Percentiles rank a stretch among this genome's conserved stretches.
Conservation (phyloP, 2,329 filamentous ascomycete genomes). For the Aureobasidium melanogenum region DNA sequence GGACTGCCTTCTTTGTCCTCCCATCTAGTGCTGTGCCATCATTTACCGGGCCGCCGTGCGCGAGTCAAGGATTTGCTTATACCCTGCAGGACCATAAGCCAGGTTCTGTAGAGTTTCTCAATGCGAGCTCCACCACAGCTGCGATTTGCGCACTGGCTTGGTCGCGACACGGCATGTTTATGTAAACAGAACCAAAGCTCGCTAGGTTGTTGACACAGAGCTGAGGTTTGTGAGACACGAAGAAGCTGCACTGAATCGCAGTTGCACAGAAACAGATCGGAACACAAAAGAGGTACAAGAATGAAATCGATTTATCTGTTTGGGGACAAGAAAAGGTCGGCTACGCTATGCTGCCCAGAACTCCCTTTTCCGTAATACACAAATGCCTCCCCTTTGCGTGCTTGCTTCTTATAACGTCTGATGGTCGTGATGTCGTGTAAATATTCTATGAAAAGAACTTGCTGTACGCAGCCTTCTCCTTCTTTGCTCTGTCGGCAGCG, state of each 20-base stretch:
- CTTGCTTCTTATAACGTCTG: neutral
- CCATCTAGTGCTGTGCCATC: neutral
- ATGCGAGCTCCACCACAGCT: neutral
- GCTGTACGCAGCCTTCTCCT: conserved; percentile 86
- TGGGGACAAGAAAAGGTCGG: neutral
- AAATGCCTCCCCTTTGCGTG: neutral
- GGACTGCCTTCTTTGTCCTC: neutral
- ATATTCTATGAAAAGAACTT: conserved; percentile 62
- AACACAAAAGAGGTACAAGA: neutral
- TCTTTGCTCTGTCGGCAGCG: conserved; percentile 62
- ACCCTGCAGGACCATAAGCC: neutral
- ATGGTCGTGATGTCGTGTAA: conserved; percentile 10
- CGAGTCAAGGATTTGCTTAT: neutral
- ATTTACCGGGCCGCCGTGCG: neutral
- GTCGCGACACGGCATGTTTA: neutral
- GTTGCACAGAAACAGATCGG: neutral
- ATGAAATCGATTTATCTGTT: neutral
- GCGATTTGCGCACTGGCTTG: neutral
- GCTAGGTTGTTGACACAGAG: neutral
- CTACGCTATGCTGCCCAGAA: neutral
- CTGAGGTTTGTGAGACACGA: neutral
- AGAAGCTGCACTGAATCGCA: neutral
- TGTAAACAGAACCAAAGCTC: neutral
- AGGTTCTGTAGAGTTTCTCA: neutral
- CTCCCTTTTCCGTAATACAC: neutral